Conservation (phyloP, 1,139 yeast species). For the Kodamaea derodonti region DNA sequence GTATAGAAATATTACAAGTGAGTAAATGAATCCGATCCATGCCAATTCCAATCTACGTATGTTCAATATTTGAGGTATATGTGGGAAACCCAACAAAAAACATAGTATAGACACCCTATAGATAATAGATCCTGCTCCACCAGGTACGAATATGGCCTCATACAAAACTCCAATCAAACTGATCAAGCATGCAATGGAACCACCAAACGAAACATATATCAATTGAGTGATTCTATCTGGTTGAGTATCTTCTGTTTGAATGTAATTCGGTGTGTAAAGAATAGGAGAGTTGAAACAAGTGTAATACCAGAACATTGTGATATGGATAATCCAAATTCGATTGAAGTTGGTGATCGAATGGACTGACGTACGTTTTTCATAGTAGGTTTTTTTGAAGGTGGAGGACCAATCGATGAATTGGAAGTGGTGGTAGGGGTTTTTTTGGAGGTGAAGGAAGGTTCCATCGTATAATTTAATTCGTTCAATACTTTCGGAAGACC, state of each 20-base stretch:
- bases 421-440: constrained; percentile 7
- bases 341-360: constrained; percentile 75
- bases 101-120: too few relatives aligned
- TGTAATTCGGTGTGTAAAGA: constrained; percentile 62
- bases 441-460: constrained; percentile 16
- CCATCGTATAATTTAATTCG: constrained; percentile 43
- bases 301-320: constrained; percentile 77
- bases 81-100: too few relatives aligned
- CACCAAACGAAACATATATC: constrained; percentile 69
- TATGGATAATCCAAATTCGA: constrained; percentile 79
- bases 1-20: constrained; percentile 57
- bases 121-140: constrained; percentile 74
- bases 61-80: too few relatives aligned
- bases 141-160: constrained; percentile 66
- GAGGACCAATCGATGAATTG: constrained; percentile 52
- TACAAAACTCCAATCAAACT: constrained; percentile 59
- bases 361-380: constrained; percentile 73
- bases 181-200: constrained; percentile 62
- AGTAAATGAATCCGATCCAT: constrained; percentile 56
- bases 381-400: constrained; percentile 67
- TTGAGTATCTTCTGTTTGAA: constrained; percentile 53
- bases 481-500: constrained; percentile 67
- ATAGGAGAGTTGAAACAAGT: constrained; percentile 77
- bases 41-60: too few relatives aligned
- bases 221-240: constrained; percentile 63